These are phyloP conservation scores for Aspergillus sp. DNA, from an alignment of 2,329 filamentous ascomycete genomes.

Conservation along the genomic window DNA sequence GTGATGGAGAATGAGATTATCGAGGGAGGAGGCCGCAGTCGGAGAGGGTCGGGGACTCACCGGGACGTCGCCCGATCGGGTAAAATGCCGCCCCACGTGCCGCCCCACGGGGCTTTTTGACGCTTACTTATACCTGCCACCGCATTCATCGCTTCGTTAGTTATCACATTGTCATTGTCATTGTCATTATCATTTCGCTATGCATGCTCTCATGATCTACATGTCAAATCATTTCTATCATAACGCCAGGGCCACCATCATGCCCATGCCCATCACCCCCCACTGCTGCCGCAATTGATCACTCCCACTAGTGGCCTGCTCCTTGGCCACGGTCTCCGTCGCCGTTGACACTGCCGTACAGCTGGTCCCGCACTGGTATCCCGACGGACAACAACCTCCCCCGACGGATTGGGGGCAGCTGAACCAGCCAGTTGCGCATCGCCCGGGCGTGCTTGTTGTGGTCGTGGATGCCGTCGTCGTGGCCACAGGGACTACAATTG, in stretches of 20 bases:
- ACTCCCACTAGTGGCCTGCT: constrained; percentile 28
- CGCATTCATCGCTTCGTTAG: constrained; percentile 1
- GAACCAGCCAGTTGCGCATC: constrained; percentile 79
- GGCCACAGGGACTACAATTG: constrained; percentile 64
- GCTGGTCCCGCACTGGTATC: constrained; percentile 72
- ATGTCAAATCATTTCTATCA: neutral
- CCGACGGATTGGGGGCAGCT: constrained; percentile 65
- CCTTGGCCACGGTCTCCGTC: constrained; percentile 54
- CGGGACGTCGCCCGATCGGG: constrained; percentile 12
- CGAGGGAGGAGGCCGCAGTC: constrained; percentile 16
- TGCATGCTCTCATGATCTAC: neutral
- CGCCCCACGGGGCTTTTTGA: constrained; percentile 11
- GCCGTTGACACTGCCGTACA: constrained; percentile 62
- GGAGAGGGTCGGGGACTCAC: constrained; percentile 12
- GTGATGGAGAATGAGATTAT: constrained; percentile 15
- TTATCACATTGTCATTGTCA: constrained; percentile 7
- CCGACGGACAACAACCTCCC: constrained; percentile 80
- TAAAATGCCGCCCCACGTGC: constrained; percentile 10
- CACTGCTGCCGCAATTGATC: constrained; percentile 6
- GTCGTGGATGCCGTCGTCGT: constrained; percentile 40
- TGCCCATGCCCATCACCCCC: constrained; percentile 9
- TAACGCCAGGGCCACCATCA: constrained; percentile 11
- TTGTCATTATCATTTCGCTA: constrained; percentile 1
- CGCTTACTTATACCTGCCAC: neutral
- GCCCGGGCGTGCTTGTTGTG: constrained; percentile 38